phyloP scores from a whole-genome alignment of 1,284 basidiomycete species.

The Marasmius fiardii region DNA sequence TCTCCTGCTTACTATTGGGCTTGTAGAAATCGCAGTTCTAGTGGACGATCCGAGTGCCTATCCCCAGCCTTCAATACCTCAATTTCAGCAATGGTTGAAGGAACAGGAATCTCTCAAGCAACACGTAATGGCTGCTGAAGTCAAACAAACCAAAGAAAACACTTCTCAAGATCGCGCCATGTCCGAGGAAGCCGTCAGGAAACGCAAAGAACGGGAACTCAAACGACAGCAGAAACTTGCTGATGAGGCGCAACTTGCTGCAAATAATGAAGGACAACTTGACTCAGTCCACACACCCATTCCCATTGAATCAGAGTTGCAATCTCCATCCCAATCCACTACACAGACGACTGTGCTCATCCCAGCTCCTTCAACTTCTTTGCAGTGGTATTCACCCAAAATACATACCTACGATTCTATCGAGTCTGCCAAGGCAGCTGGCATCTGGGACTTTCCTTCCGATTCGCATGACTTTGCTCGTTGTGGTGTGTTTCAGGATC shows the following conservation, averaged over 20 bases:
- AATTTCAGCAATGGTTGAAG: conserved; percentile 55
- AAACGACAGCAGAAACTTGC: conserved; percentile 40
- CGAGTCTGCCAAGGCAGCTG: conserved; percentile 56
- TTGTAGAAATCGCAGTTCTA: conserved; percentile 70
- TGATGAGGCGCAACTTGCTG: conserved; percentile 25
- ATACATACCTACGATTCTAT: conserved; percentile 51
- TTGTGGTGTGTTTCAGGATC: conserved; percentile 75
- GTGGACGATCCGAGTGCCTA: conserved; percentile 73
- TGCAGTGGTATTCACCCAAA: conserved; percentile 59
- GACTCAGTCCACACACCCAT: conserved; percentile 10
- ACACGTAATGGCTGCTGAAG: conserved; percentile 42
- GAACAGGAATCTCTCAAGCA: conserved; percentile 41
- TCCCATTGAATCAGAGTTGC: conserved; percentile 11
- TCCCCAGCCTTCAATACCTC: conserved; percentile 45
- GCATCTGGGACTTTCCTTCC: conserved; percentile 77
- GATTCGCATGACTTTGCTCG: conserved; percentile 65
- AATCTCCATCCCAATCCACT: conserved; percentile 8
- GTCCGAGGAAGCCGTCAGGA: conserved; percentile 61
- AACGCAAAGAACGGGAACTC: conserved; percentile 69
- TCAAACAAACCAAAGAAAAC: conserved; percentile 37
- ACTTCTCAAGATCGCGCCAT: conserved; percentile 36
- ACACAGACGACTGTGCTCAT: conserved; percentile 54
- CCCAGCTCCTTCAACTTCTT: conserved; percentile 54
- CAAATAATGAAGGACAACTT: conserved; percentile 15
- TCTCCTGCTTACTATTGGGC: conserved; percentile 10